Base-by-base conservation (phyloP, 768 basidiomycete genomes). In the Kwoniella botswanensis region DNA sequence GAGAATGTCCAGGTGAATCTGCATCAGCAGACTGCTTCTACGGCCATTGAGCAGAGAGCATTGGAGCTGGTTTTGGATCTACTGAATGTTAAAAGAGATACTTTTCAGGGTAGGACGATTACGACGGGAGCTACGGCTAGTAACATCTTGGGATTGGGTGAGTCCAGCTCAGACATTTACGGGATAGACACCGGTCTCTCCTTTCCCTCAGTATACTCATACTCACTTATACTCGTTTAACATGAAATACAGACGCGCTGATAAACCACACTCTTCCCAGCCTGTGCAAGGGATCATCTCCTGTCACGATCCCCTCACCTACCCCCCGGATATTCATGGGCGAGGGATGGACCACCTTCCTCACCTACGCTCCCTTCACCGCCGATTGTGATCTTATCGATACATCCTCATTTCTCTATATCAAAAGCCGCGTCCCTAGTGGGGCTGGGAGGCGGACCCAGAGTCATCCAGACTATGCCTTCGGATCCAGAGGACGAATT, bases 81-180 rank as follows among this genome's bases (percentile, higher is more conserved):
- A 18, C 74, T 84, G 1, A 62, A 69, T 15, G 70, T 82, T 4
- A 66, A 69, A 13, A 57, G 74, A 4, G 73, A 77, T 24, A 54
- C 17, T 7, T 87, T 84, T 74, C 67, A 59, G 17, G 83, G 83
- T 11, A 78, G 85, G 52, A 84, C 84, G 0, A 63, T 86, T 26
- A 86, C 85, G 0, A 85, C 85, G 1, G 86, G 86, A 26, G 86
- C 86, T 3, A 87, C 86, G 0, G 80, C 84, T 0, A 79, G 81
- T 18, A 87, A 87, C 71, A 72, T 86, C 12, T 80, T 86, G 29
- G 86, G 86, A 9, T 75, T 87, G 0, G 83, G 84, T 85, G 65
- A 68, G 74, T 72, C 26, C 18, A 4, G 5, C n/a, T 22, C 35
- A 57, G 63, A 42, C 15, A 13, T 24, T 21, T 56, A 22, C 12